These are phyloP conservation scores for Nothomitra cinnamomea DNA, from an alignment of 2,329 filamentous ascomycete genomes.

Conservation along the genomic window DNA sequence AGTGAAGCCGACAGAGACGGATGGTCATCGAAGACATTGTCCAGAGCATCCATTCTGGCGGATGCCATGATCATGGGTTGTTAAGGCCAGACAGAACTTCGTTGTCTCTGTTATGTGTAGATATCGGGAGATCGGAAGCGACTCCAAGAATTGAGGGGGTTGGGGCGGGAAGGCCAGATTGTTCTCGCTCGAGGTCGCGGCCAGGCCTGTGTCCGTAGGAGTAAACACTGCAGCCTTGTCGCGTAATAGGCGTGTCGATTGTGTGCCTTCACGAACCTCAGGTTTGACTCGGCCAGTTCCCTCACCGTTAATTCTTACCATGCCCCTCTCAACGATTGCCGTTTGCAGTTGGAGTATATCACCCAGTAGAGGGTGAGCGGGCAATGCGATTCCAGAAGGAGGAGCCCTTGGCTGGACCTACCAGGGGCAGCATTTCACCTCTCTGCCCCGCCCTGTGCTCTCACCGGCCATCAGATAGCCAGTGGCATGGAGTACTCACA, in stretches of 20 bases:
- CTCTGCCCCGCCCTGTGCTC: not conserved
- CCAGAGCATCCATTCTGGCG: slow-evolving; percentile 3
- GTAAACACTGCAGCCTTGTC: slow-evolving; percentile 1
- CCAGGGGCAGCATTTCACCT: not conserved
- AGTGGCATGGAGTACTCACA: not conserved
- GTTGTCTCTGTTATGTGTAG: too few species aligned
- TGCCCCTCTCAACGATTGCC: not conserved
- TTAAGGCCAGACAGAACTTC: not conserved
- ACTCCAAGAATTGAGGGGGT: not conserved
- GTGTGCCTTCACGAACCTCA: not conserved
- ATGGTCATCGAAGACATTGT: slow-evolving; percentile 34
- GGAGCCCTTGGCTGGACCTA: not conserved
- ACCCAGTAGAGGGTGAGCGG: not conserved
- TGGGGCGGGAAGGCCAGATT: not conserved
- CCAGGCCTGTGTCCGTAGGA: not conserved
- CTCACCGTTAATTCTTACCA: not conserved
- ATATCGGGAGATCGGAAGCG: not conserved
- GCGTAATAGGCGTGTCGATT: not conserved
- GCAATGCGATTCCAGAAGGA: slow-evolving; percentile 1
- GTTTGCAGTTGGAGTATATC: not conserved
- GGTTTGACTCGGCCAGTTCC: not conserved
- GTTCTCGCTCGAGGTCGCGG: not conserved
- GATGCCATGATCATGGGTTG: not conserved
- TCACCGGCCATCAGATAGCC: not conserved
- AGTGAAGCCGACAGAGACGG: slow-evolving; percentile 42